Evolutionary conservation across 495 filamentous ascomycete species (phyloP).

Genomic region (Thermothielavioides terrestris): DNA sequence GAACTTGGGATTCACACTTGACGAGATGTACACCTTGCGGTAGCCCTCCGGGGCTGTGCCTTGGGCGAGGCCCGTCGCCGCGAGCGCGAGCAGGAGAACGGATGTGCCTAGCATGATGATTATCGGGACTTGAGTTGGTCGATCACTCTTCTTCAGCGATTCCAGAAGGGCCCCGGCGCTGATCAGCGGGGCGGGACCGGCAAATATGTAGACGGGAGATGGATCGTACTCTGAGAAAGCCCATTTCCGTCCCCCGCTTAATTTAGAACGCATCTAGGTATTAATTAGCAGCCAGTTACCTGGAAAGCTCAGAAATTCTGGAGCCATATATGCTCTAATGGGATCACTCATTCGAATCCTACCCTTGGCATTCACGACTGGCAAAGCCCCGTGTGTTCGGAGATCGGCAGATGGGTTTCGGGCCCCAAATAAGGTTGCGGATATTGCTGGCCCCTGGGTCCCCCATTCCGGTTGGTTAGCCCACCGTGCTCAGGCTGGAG

Average conservation of each 20-base stretch:
- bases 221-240: background rate
- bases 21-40: conserved; percentile 42
- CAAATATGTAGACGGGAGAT: background rate
- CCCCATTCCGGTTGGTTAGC: background rate
- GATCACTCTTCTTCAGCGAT: too few species aligned
- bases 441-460: background rate
- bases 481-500: background rate
- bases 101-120: conserved; percentile 30
- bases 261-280: background rate
- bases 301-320: background rate
- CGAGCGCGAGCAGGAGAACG: conserved; percentile 34
- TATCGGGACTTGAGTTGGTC: background rate
- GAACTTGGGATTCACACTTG: conserved; percentile 43
- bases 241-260: background rate
- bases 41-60: conserved; percentile 34
- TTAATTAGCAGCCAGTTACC: background rate
- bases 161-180: too few species aligned
- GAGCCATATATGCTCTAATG: background rate
- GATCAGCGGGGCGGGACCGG: too few species aligned
- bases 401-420: background rate
- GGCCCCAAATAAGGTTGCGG: background rate
- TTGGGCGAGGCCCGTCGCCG: conserved; percentile 38
- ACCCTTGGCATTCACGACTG: background rate
- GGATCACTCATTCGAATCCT: background rate
- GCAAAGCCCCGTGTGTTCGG: background rate